Conservation (phyloP, 1,284 basidiomycete species). For the Leccinum huronense region DNA sequence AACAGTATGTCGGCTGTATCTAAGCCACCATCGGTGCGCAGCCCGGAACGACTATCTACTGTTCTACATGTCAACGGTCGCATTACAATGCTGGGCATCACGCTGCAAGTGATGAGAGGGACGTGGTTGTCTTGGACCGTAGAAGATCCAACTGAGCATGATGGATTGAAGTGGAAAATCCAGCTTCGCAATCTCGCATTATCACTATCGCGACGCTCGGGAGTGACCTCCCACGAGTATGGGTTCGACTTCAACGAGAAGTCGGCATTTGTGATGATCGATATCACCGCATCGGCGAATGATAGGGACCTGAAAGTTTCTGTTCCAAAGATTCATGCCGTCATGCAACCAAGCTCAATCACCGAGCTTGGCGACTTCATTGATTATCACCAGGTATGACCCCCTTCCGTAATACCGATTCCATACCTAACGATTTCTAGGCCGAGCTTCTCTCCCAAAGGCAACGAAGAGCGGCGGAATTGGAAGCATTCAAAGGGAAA, state of each 20-base stretch:
- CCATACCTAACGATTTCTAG: slow-evolving; percentile 37
- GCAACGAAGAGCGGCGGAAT: slow-evolving; percentile 71
- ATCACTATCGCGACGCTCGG: slow-evolving; percentile 64
- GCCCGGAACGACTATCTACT: slow-evolving; percentile 29
- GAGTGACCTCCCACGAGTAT: slow-evolving; percentile 34
- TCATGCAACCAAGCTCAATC: slow-evolving; percentile 89
- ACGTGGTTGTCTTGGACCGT: slow-evolving; percentile 79
- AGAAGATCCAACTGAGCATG: slow-evolving; percentile 44
- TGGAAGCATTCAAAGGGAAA: slow-evolving; percentile 82
- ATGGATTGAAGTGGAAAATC: slow-evolving; percentile 55
- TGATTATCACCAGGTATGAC: slow-evolving; percentile 72
- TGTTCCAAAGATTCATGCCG: slow-evolving; percentile 79
- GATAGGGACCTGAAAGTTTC: slow-evolving; percentile 51
- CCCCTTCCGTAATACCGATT: not conserved
- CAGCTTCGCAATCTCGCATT: slow-evolving; percentile 68
- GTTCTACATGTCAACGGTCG: slow-evolving; percentile 51
- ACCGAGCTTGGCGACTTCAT: slow-evolving; percentile 85
- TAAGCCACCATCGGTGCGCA: slow-evolving; percentile 25
- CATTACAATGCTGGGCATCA: slow-evolving; percentile 50
- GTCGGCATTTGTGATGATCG: slow-evolving; percentile 81
- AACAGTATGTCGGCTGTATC: slow-evolving; percentile 27
- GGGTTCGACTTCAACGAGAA: slow-evolving; percentile 60
- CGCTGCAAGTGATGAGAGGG: slow-evolving; percentile 78
- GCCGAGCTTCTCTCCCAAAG: slow-evolving; percentile 71
- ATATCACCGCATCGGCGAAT: slow-evolving; percentile 46